Evolutionary conservation across 1,139 yeast species (phyloP).

Genomic region (Magnusiomyces clavatus): DNA sequence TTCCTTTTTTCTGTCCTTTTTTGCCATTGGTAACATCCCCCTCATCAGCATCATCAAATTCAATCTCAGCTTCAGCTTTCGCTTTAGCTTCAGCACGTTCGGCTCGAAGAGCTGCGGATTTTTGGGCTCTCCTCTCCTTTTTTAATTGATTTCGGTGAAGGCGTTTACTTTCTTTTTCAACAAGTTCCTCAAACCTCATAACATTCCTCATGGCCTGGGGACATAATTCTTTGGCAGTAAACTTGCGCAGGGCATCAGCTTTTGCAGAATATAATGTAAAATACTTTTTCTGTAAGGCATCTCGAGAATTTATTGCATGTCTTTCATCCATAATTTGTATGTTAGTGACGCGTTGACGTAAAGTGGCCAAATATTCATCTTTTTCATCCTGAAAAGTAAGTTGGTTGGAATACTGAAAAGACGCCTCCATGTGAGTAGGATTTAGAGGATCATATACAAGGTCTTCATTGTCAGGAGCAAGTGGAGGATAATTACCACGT

Average conservation of each 20-base stretch:
- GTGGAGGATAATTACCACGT: background rate
- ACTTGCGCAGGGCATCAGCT: slow-evolving; percentile 19
- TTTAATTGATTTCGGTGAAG: slow-evolving; percentile 8
- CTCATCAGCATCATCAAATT: slow-evolving; percentile 19
- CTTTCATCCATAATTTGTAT: slow-evolving; percentile 14
- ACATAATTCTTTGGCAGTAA: slow-evolving; percentile 21
- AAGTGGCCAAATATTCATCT: slow-evolving; percentile 17
- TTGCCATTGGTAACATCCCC: slow-evolving; percentile 1
- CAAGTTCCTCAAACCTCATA: slow-evolving; percentile 19
- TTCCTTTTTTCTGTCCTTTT: background rate
- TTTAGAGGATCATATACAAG: slow-evolving; percentile 13
- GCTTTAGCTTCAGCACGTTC: slow-evolving; percentile 13
- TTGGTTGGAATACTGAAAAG: slow-evolving; percentile 16
- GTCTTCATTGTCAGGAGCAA: slow-evolving; percentile 13
- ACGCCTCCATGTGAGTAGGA: slow-evolving; percentile 14
- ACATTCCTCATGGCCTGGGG: slow-evolving; percentile 23
- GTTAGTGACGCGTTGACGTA: slow-evolving; percentile 16
- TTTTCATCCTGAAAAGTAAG: slow-evolving; percentile 20
- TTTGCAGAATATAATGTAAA: slow-evolving; percentile 16
- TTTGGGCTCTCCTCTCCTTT: slow-evolving; percentile 10
- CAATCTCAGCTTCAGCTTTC: slow-evolving; percentile 15
- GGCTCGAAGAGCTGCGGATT: slow-evolving; percentile 13
- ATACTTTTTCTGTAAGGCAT: slow-evolving; percentile 14
- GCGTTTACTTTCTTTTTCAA: slow-evolving; percentile 17
- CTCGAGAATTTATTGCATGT: slow-evolving; percentile 15